phyloP scores from a whole-genome alignment of 73 alveolate species.

The Diophrys sp. region DNA sequence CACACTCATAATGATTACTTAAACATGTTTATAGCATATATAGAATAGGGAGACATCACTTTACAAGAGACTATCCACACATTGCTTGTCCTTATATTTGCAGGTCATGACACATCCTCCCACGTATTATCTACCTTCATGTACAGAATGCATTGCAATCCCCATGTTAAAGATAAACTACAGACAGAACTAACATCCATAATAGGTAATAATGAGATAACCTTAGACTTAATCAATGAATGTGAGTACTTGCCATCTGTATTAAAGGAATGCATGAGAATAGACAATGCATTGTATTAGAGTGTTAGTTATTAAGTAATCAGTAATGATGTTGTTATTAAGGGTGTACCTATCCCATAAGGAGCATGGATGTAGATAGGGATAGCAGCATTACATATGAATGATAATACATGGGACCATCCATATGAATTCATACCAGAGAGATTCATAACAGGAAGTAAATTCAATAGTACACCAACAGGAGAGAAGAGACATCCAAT shows the following conservation, averaged over 20 bases:
- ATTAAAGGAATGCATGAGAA: slow-evolving; percentile 13
- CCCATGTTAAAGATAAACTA: neutral
- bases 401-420: neutral
- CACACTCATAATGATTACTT: neutral
- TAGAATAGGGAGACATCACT: neutral
- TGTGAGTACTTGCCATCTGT: slow-evolving; percentile 1
- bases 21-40: neutral
- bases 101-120: slow-evolving; percentile 26
- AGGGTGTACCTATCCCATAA: slow-evolving; percentile 9
- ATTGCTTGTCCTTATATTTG: slow-evolving; percentile 3
- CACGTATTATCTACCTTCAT: neutral
- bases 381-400: neutral
- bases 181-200: neutral
- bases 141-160: neutral
- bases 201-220: neutral
- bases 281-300: slow-evolving; percentile 3
- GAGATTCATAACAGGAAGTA: slow-evolving; percentile 4
- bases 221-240: neutral
- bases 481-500: neutral
- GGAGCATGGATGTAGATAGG: slow-evolving; percentile 2
- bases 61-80: neutral
- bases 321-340: neutral
- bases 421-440: slow-evolving; percentile 13
- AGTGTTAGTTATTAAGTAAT: slow-evolving; percentile 1
- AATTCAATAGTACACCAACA: neutral